These are phyloP conservation scores for Lumnitzera littorea DNA, from an alignment of 345 rosid genomes.

Conservation along the genomic window DNA sequence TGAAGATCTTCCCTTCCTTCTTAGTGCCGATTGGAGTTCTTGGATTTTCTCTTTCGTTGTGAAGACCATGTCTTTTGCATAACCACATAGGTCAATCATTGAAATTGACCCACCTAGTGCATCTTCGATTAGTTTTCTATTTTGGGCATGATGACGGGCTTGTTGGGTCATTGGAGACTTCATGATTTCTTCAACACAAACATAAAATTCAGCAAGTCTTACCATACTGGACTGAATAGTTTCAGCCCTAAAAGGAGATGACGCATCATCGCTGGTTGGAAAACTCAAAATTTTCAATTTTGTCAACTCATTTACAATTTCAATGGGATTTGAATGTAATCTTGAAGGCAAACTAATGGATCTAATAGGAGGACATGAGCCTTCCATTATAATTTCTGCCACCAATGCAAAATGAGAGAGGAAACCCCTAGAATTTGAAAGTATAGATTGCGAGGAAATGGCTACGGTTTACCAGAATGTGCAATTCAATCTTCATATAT, in stretches of 20 bases:
- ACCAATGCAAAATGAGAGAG: neutral
- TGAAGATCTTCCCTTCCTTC: slow-evolving; percentile 30
- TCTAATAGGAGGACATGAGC: slow-evolving; percentile 24
- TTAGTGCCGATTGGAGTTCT: slow-evolving; percentile 31
- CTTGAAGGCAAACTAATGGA: slow-evolving; percentile 48
- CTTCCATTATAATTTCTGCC: slow-evolving; percentile 1
- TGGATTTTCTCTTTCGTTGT: slow-evolving; percentile 31
- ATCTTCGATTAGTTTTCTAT: slow-evolving; percentile 19
- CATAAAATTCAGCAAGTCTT: slow-evolving; percentile 24
- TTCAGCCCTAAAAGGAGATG: slow-evolving; percentile 7
- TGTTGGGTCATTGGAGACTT: slow-evolving; percentile 24
- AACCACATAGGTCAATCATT: slow-evolving; percentile 32
- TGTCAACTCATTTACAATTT: slow-evolving; percentile 16
- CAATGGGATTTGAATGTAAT: slow-evolving; percentile 17
- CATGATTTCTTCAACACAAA: slow-evolving; percentile 26
- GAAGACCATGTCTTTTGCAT: slow-evolving; percentile 29
- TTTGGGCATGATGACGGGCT: slow-evolving; percentile 17
- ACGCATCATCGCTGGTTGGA: neutral
- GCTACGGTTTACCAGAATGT: too few species aligned
- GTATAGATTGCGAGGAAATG: neutral
- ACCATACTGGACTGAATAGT: slow-evolving; percentile 21
- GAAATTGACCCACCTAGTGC: slow-evolving; percentile 30
- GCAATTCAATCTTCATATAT: neutral
- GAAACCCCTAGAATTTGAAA: neutral
- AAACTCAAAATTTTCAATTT: slow-evolving; percentile 13